phyloP scores from a whole-genome alignment of 352 stramenopile species.

The Pythium apleroticum region DNA sequence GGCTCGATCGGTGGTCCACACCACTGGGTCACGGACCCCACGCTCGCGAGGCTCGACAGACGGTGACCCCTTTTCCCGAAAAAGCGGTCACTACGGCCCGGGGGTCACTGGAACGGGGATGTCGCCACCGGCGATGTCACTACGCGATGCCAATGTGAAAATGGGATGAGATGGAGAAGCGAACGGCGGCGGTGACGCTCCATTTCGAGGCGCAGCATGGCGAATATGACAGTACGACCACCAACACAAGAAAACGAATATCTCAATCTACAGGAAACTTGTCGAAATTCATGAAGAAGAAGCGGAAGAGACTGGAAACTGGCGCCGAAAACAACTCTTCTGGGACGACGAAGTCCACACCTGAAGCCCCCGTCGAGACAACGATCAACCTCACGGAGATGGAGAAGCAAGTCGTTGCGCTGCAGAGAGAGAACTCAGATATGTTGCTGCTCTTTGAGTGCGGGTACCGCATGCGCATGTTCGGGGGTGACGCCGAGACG shows the following conservation, averaged over 20 bases:
- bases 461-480: constrained; percentile 81
- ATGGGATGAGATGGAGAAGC: not conserved
- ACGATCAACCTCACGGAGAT: constrained; percentile 50
- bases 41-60: no score
- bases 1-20: no score
- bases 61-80: no score
- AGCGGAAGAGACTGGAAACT: not conserved
- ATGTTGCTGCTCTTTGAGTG: constrained; percentile 75
- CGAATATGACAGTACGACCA: not conserved
- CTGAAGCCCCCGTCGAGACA: not conserved
- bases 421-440: constrained; percentile 44
- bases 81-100: no score
- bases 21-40: no score
- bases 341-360: not conserved
- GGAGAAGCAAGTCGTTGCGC: constrained; percentile 67
- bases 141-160: not conserved
- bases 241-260: not conserved
- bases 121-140: no score
- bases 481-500: constrained; percentile 66
- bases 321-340: not conserved
- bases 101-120: no score
- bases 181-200: not conserved
- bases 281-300: not conserved
- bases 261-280: not conserved
- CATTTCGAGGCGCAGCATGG: not conserved